phyloP scores from a whole-genome alignment of 208 protist genomes.

The Tritrichomonas foetus region DNA sequence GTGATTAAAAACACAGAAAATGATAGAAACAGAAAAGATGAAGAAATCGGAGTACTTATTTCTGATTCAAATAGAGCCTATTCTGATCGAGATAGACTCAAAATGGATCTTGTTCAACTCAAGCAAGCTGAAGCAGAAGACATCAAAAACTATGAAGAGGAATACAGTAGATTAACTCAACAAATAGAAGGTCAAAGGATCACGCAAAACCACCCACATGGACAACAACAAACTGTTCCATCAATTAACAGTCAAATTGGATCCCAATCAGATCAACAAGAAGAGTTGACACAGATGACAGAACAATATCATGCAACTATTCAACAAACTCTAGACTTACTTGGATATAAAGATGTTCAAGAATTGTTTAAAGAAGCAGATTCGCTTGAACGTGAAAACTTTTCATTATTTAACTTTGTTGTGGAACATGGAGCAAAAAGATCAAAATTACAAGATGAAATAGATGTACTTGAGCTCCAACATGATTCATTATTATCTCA shows the following conservation, averaged over 20 bases:
- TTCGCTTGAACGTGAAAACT: neutral
- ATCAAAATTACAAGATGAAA: neutral
- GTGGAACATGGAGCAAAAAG: neutral
- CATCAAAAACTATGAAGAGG: neutral
- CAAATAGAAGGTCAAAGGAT: neutral
- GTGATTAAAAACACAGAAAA: neutral
- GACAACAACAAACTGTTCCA: neutral
- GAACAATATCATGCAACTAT: neutral
- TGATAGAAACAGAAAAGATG: neutral
- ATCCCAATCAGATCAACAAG: neutral
- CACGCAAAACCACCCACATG: neutral
- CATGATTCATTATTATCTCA: neutral
- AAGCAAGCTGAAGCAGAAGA: neutral
- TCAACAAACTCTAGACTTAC: neutral
- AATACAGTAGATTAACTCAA: neutral
- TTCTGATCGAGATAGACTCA: neutral
- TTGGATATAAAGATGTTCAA: neutral
- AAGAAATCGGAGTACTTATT: neutral
- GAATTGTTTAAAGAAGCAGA: neutral
- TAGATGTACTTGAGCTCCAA: neutral
- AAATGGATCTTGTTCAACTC: neutral
- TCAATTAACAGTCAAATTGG: neutral
- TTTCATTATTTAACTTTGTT: slow-evolving; percentile 23
- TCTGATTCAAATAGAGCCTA: neutral
- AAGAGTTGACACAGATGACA: neutral